Evolutionary conservation across 257 asterid species (phyloP).

Genomic region (Ophiorrhiza pumila): DNA sequence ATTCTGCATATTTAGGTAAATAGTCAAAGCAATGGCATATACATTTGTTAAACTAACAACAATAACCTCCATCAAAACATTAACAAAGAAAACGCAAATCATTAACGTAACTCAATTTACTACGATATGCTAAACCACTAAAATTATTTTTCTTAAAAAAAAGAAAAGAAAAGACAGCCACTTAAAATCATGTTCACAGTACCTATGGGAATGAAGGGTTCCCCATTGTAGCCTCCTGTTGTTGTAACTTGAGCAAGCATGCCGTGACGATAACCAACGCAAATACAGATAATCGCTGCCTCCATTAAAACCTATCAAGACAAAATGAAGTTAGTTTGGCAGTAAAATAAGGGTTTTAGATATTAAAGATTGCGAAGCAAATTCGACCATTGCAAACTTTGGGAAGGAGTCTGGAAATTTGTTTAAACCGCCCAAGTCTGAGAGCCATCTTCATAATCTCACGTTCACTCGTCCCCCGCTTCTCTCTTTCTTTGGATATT

Average conservation of each 20-base stretch:
- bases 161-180: too few species aligned
- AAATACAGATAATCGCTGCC: conserved; percentile 25
- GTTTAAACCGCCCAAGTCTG: conserved; percentile 44
- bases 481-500: too few species aligned
- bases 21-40: background rate
- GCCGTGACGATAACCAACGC: conserved; percentile 21
- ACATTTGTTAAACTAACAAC: background rate
- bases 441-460: conserved; percentile 36
- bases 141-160: conserved; percentile 1
- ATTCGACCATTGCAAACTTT: conserved; percentile 37
- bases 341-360: background rate
- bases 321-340: background rate
- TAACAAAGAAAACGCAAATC: background rate
- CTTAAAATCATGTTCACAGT: conserved; percentile 11
- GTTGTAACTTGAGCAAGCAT: conserved; percentile 19
- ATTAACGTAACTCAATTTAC: background rate
- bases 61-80: background rate
- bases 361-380: background rate
- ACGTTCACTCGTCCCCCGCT: too few species aligned
- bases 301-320: conserved; percentile 24
- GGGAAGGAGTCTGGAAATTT: conserved; percentile 29
- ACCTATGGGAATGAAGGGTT: conserved; percentile 43
- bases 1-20: background rate
- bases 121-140: background rate
- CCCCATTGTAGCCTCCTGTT: conserved; percentile 19